Percentiles rank a stretch among this genome's conserved stretches.
Conservation (phyloP, 805 yeast species). For the Schizosaccharomyces octosporus region DNA sequence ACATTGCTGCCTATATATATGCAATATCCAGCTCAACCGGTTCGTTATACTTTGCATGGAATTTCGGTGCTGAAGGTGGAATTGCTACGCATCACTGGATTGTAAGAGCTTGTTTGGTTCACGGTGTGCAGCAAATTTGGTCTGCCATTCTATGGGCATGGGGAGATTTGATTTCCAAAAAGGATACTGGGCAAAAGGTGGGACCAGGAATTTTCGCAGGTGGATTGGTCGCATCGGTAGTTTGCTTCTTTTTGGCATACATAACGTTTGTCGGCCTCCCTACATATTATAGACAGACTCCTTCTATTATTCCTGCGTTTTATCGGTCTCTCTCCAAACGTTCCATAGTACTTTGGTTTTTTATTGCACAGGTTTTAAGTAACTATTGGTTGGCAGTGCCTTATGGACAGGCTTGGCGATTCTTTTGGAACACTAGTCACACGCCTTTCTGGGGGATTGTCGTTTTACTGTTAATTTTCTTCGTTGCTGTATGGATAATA, state of each 20-base stretch:
- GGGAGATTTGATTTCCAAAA: background rate
- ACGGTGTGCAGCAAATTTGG: background rate
- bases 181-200: background rate
- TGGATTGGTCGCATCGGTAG: background rate
- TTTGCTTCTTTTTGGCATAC: background rate
- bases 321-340: background rate
- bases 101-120: background rate
- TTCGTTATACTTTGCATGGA: background rate
- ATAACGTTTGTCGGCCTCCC: background rate
- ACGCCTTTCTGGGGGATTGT: background rate
- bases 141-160: constrained; percentile 1
- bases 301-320: background rate
- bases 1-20: background rate
- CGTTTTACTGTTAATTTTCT: background rate
- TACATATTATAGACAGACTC: background rate
- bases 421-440: background rate
- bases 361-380: background rate
- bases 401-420: constrained; percentile 1
- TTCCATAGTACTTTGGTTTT: background rate
- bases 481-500: background rate
- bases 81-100: background rate
- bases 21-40: background rate
- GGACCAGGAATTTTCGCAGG: background rate
- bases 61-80: constrained; percentile 2
- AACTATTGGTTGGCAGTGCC: constrained; percentile 1